These are phyloP conservation scores for Phlebopus sp. DNA, from an alignment of 1,284 basidiomycete species.

Conservation along the genomic window DNA sequence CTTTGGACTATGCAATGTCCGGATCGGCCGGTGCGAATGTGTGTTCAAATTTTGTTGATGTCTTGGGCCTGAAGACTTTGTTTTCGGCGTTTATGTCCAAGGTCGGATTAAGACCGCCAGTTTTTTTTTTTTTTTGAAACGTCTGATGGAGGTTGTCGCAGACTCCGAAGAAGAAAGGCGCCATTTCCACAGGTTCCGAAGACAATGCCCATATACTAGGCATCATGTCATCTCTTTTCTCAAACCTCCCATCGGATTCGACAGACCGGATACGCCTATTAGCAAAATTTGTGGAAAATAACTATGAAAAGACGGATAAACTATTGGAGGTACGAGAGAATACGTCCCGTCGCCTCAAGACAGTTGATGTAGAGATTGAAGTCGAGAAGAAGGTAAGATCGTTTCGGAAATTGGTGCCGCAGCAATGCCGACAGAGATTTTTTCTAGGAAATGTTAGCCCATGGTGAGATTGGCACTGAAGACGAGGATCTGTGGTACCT, in stretches of 20 bases:
- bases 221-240: constrained; percentile 85
- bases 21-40: constrained; percentile 68
- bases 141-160: constrained; percentile 21
- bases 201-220: constrained; percentile 87
- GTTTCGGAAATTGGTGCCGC: background rate
- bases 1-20: constrained; percentile 88
- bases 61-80: constrained; percentile 82
- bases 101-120: constrained; percentile 40
- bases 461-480: constrained; percentile 57
- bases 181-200: constrained; percentile 65
- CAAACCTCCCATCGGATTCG: constrained; percentile 87
- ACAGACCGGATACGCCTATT: constrained; percentile 79
- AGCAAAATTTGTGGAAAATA: constrained; percentile 88
- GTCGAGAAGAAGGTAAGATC: constrained; percentile 59
- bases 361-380: constrained; percentile 62
- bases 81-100: constrained; percentile 94
- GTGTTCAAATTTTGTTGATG: constrained; percentile 89
- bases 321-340: constrained; percentile 84
- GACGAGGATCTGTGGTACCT: constrained; percentile 83
- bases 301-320: constrained; percentile 93
- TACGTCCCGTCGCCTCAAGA: constrained; percentile 56
- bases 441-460: constrained; percentile 49
- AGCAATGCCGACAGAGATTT: background rate
- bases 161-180: constrained; percentile 61
- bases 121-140: background rate